Conservation (phyloP, 352 stramenopile species). For the Pythium sp. region DNA sequence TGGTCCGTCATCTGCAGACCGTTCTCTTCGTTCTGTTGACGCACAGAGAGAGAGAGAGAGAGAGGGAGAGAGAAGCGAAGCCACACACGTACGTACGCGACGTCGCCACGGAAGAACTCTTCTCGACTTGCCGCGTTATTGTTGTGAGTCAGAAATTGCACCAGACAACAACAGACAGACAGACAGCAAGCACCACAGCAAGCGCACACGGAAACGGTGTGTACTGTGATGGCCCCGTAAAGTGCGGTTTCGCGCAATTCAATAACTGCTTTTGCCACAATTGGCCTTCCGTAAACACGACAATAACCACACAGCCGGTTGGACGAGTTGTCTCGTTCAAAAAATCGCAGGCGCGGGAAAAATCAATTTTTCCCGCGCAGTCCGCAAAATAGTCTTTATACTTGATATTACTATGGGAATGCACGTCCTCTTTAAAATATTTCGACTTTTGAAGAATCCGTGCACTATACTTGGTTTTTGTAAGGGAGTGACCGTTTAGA, state of each 20-base stretch:
- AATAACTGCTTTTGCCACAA: background rate
- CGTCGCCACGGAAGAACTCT: background rate
- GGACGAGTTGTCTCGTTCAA: background rate
- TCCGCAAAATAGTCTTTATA: too few species aligned
- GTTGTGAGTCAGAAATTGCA: background rate
- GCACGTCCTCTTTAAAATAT: too few species aligned
- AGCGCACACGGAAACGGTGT: background rate
- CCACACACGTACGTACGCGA: slow-evolving; percentile 2
- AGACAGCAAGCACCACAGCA: background rate
- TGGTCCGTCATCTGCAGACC: slow-evolving; percentile 9
- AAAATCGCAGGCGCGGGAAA: background rate
- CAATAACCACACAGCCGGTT: too few species aligned
- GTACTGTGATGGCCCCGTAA: background rate
- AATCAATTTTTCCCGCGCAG: too few species aligned
- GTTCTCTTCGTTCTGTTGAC: background rate
- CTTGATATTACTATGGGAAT: too few species aligned
- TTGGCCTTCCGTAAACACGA: too few species aligned
- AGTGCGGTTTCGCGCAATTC: background rate
- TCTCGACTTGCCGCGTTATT: background rate
- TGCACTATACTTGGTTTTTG: too few species aligned
- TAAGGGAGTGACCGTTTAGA: too few species aligned
- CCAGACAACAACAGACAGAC: background rate
- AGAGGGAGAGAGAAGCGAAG: background rate
- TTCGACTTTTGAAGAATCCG: too few species aligned
- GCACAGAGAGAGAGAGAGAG: background rate